A percentile compares a stretch with the other conserved stretches of the same genome.
These are phyloP conservation scores for Viola pubescens DNA, from an alignment of 441 rosid species.

Conservation along the genomic window DNA sequence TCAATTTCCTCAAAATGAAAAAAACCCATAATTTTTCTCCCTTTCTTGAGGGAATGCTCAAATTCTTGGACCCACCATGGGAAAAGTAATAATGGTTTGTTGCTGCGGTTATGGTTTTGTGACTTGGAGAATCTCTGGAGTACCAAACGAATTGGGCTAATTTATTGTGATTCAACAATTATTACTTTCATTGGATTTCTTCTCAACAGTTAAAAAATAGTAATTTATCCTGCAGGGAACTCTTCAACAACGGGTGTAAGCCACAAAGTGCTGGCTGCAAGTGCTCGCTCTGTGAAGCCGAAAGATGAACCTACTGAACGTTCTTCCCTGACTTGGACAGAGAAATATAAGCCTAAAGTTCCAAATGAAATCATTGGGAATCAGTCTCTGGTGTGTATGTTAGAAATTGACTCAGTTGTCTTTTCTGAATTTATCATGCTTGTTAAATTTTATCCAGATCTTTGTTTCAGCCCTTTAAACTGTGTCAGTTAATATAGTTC, in stretches of 20 bases:
- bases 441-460: not conserved
- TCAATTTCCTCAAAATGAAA: too few species aligned
- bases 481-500: not conserved
- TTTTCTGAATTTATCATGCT: not conserved
- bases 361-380: constrained; percentile 88
- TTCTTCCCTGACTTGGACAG: constrained; percentile 71
- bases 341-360: constrained; percentile 77
- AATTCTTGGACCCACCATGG: too few species aligned
- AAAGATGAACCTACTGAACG: constrained; percentile 35
- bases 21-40: too few species aligned
- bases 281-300: constrained; percentile 35
- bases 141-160: not conserved
- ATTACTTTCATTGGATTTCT: constrained; percentile 5
- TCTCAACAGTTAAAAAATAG: constrained; percentile 8
- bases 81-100: too few species aligned
- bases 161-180: constrained; percentile 3
- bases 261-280: constrained; percentile 22
- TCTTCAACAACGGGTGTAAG: constrained; percentile 24
- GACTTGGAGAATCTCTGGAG: too few species aligned
- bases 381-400: constrained; percentile 57
- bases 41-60: too few species aligned
- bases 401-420: not conserved
- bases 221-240: constrained; percentile 25
- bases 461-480: constrained; percentile 7
- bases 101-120: too few species aligned